These are phyloP conservation scores for Cydonia oblonga DNA, from an alignment of 331 rosid genomes.

Conservation along the genomic window DNA sequence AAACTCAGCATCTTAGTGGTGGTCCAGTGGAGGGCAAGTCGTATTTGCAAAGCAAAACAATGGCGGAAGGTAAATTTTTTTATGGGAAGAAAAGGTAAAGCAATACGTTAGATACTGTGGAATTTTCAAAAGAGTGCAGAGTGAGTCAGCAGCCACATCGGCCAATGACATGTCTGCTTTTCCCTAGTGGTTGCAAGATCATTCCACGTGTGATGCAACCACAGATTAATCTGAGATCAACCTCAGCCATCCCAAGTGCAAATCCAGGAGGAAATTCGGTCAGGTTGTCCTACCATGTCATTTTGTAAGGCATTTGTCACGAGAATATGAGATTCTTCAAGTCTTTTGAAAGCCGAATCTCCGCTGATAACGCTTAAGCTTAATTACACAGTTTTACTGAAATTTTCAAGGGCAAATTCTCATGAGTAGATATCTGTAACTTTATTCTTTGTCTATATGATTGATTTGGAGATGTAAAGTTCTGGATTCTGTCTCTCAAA, in stretches of 20 bases:
- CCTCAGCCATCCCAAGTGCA: conserved; percentile 8
- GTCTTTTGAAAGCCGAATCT: too few relatives aligned
- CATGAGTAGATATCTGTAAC: background rate
- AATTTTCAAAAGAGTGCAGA: conserved; percentile 25
- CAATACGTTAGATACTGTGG: conserved; percentile 15
- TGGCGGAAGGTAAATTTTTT: conserved; percentile 8
- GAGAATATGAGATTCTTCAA: too few relatives aligned
- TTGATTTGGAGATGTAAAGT: background rate
- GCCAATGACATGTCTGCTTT: conserved; percentile 24
- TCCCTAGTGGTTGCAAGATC: conserved; percentile 5
- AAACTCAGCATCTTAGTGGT: conserved; percentile 56
- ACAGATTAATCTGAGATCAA: background rate
- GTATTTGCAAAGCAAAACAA: conserved; percentile 11
- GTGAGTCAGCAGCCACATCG: conserved; percentile 56
- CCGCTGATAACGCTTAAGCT: too few relatives aligned
- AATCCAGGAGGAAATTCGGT: background rate
- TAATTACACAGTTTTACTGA: too few relatives aligned
- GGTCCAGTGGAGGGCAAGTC: conserved; percentile 37
- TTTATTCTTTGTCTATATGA: background rate
- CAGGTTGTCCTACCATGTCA: background rate
- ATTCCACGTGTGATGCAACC: conserved; percentile 15
- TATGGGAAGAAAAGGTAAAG: background rate
- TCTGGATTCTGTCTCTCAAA: background rate
- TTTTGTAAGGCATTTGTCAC: background rate
- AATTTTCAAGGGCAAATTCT: background rate